Evolutionary conservation across 2,329 filamentous ascomycete species (phyloP).

Genomic region (Fusarium setosum): DNA sequence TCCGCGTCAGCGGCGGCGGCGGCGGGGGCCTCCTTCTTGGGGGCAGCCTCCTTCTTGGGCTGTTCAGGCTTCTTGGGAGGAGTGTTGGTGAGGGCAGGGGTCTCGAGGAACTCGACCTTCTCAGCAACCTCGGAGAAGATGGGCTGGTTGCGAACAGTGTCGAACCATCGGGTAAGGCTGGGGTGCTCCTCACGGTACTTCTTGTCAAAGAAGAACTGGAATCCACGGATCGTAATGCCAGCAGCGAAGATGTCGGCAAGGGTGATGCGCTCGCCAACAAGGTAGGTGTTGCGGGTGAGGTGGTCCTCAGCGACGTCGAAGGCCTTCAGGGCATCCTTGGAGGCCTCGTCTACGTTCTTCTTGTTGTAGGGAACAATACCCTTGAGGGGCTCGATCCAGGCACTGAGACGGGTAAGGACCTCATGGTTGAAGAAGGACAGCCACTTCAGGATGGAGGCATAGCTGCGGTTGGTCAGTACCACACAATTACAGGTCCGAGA

Average conservation of each 20-base stretch:
- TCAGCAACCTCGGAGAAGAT: conserved; percentile 86
- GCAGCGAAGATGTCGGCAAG: conserved; percentile 92
- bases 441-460: conserved; percentile 98
- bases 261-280: conserved; percentile 97
- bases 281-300: conserved; percentile 93
- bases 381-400: conserved; percentile 88
- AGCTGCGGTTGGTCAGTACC: conserved; percentile 60
- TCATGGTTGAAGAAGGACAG: conserved; percentile 97
- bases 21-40: conserved; percentile 67
- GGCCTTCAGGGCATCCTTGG: conserved; percentile 75
- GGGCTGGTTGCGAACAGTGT: conserved; percentile 92
- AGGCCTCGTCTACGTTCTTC: conserved; percentile 88
- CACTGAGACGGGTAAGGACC: conserved; percentile 77
- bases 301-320: conserved; percentile 84
- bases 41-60: conserved; percentile 70
- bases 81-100: conserved; percentile 77
- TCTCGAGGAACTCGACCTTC: conserved; percentile 83
- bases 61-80: conserved; percentile 83
- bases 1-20: conserved; percentile 54
- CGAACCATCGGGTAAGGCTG: conserved; percentile 92
- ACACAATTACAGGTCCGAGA: too few relatives aligned
- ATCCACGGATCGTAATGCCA: conserved; percentile 84
- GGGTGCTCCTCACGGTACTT: conserved; percentile 85
- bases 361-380: conserved; percentile 94
- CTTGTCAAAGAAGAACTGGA: conserved; percentile 95